These are phyloP conservation scores for Cutaneotrichosporon daszewskae DNA, from an alignment of 1,284 basidiomycete species.

Conservation along the genomic window DNA sequence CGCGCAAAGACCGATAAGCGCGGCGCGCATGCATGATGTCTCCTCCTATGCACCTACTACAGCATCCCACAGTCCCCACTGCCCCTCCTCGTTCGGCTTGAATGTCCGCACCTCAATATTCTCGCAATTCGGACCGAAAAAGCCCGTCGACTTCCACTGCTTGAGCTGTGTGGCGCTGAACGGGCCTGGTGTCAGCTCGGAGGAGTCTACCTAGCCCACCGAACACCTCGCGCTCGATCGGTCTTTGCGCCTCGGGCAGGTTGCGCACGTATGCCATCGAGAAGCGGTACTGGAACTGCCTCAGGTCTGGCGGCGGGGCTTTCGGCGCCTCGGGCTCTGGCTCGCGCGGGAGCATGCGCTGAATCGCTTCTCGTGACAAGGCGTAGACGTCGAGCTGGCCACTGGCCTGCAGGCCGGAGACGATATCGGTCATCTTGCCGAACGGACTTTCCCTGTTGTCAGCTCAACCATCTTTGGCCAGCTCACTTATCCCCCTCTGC, in stretches of 20 bases:
- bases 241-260: conserved; percentile 43
- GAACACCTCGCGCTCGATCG: conserved; percentile 47
- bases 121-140: conserved; percentile 45
- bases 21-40: conserved; percentile 1
- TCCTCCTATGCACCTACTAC: conserved; percentile 21
- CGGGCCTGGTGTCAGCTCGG: conserved; percentile 31
- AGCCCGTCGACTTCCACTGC: conserved; percentile 44
- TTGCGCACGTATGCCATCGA: conserved; percentile 41
- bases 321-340: conserved; percentile 3
- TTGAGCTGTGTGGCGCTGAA: conserved; percentile 37
- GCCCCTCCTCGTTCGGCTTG: conserved; percentile 14
- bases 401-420: conserved; percentile 40
- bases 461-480: neutral
- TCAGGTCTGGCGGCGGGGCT: conserved; percentile 26
- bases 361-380: conserved; percentile 45
- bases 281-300: conserved; percentile 47
- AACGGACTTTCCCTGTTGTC: conserved; percentile 34
- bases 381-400: conserved; percentile 49
- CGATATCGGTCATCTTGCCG: conserved; percentile 42
- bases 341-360: conserved; percentile 42
- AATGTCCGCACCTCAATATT: conserved; percentile 44
- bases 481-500: conserved; percentile 33
- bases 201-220: conserved; percentile 24
- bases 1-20: conserved; percentile 28
- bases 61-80: conserved; percentile 41